A percentile compares a stretch with the other conserved stretches of the same genome.
phyloP scores from a whole-genome alignment of 192 early-diverging fungal species.

The Lunasporangiospora selenospora region DNA sequence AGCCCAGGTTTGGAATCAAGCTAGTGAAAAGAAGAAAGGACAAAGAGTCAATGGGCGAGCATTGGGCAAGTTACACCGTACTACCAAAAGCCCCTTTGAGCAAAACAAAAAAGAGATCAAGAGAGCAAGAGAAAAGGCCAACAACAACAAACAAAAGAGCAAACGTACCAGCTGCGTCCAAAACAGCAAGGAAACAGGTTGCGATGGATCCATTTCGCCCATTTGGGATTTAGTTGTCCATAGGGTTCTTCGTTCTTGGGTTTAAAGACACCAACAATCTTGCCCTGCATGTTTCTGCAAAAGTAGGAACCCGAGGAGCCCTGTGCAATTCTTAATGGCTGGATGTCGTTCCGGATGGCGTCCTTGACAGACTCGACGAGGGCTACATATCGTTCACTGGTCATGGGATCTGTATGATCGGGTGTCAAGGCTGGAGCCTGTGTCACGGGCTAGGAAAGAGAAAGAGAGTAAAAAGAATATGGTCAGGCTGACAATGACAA shows the following conservation, averaged over 20 bases:
- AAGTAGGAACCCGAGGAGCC: slow-evolving; percentile 95
- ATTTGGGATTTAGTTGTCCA: slow-evolving; percentile 78
- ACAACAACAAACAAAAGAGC: not conserved
- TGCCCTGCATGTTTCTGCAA: slow-evolving; percentile 73
- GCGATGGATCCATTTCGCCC: slow-evolving; percentile 92
- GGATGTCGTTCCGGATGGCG: slow-evolving; percentile 53
- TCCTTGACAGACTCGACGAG: slow-evolving; percentile 59
- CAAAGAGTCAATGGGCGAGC: not conserved
- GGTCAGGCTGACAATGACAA: too few species aligned
- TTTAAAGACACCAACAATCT: slow-evolving; percentile 91
- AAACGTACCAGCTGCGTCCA: slow-evolving; percentile 72
- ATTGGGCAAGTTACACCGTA: not conserved
- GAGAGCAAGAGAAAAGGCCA: not conserved
- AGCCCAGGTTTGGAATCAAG: slow-evolving; percentile 90
- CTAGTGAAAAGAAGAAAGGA: slow-evolving; percentile 16
- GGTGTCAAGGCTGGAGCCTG: slow-evolving; percentile 44
- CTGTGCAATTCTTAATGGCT: slow-evolving; percentile 62
- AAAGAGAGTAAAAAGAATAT: not conserved
- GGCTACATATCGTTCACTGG: slow-evolving; percentile 45
- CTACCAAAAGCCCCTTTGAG: not conserved
- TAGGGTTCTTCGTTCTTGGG: slow-evolving; percentile 81
- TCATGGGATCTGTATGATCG: slow-evolving; percentile 54
- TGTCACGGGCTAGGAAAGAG: slow-evolving; percentile 14
- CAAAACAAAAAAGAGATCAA: not conserved
- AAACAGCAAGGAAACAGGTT: slow-evolving; percentile 91